phyloP scores from a whole-genome alignment of 2,329 filamentous ascomycete species.

The Colletotrichum phormii region DNA sequence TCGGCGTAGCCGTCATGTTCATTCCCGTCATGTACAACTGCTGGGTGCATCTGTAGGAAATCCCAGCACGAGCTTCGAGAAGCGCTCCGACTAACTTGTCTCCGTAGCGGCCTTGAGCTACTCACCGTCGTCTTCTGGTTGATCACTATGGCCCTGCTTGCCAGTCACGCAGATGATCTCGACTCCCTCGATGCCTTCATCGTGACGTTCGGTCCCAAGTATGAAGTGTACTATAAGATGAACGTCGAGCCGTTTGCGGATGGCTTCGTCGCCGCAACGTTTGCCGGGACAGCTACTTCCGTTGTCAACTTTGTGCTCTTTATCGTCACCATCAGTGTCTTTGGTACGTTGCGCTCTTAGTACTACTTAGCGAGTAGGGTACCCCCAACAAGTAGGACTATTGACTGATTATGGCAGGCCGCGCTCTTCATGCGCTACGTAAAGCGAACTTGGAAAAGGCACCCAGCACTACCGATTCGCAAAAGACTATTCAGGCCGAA shows the following conservation, averaged over 20 bases:
- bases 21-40: slow-evolving; percentile 39
- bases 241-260: slow-evolving; percentile 30
- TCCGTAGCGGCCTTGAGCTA: slow-evolving; percentile 32
- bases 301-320: slow-evolving; percentile 35
- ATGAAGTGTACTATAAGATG: slow-evolving; percentile 35
- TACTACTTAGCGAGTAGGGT: not conserved
- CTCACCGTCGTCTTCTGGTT: slow-evolving; percentile 38
- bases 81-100: not conserved
- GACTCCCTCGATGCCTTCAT: slow-evolving; percentile 36
- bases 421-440: slow-evolving; percentile 33
- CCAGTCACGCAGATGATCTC: slow-evolving; percentile 38
- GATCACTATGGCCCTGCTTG: slow-evolving; percentile 36
- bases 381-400: not conserved
- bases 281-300: slow-evolving; percentile 33
- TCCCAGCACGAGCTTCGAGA: not conserved
- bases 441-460: slow-evolving; percentile 31
- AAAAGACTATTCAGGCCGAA: slow-evolving; percentile 30
- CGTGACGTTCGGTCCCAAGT: slow-evolving; percentile 33
- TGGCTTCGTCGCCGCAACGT: slow-evolving; percentile 37
- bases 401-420: slow-evolving; percentile 24
- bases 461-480: slow-evolving; percentile 25
- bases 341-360: slow-evolving; percentile 15
- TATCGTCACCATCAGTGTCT: slow-evolving; percentile 32
- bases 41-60: slow-evolving; percentile 38
- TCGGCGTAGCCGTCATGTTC: slow-evolving; percentile 34